Percentiles rank a stretch among this genome's conserved stretches.
These are phyloP conservation scores for Tulasnella sp. DNA, from an alignment of 768 basidiomycete genomes.

Conservation along the genomic window DNA sequence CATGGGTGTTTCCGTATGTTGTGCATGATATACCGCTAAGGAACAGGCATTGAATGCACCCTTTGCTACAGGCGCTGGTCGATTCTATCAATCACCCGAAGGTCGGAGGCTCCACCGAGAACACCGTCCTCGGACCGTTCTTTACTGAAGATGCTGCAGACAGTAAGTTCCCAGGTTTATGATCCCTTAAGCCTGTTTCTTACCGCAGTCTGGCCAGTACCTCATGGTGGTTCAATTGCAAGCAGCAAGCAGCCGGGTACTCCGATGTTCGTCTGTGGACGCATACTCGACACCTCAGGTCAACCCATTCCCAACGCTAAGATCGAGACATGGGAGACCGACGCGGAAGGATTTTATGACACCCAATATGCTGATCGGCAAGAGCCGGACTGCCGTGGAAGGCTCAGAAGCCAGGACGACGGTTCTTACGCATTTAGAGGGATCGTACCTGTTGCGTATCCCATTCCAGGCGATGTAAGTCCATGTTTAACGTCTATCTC, in stretches of 20 bases:
- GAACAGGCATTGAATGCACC: background rate
- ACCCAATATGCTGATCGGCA: conserved; percentile 54
- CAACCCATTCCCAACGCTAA: conserved; percentile 59
- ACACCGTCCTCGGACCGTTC: conserved; percentile 79
- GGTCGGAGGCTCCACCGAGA: conserved; percentile 60
- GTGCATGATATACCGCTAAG: background rate
- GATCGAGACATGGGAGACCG: conserved; percentile 85
- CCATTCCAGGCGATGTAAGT: conserved; percentile 67
- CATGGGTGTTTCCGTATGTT: conserved; percentile 59
- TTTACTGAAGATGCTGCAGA: conserved; percentile 73
- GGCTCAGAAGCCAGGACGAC: conserved; percentile 54
- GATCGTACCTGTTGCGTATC: conserved; percentile 64
- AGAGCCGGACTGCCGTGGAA: conserved; percentile 69
- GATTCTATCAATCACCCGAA: conserved; percentile 70
- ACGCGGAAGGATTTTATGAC: conserved; percentile 45
- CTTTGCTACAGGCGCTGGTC: conserved; percentile 48
- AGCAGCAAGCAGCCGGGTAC: conserved; percentile 78
- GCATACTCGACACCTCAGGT: conserved; percentile 59
- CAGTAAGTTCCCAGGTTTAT: conserved; percentile 43
- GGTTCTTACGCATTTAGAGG: conserved; percentile 70
- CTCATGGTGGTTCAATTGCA: conserved; percentile 69
- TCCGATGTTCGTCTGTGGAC: conserved; percentile 76
- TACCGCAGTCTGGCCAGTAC: conserved; percentile 45
- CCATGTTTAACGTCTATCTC: conserved; percentile 15
- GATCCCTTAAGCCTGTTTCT: background rate